Conservation (phyloP, 495 filamentous ascomycete species). For the Bacidia gigantensis region DNA sequence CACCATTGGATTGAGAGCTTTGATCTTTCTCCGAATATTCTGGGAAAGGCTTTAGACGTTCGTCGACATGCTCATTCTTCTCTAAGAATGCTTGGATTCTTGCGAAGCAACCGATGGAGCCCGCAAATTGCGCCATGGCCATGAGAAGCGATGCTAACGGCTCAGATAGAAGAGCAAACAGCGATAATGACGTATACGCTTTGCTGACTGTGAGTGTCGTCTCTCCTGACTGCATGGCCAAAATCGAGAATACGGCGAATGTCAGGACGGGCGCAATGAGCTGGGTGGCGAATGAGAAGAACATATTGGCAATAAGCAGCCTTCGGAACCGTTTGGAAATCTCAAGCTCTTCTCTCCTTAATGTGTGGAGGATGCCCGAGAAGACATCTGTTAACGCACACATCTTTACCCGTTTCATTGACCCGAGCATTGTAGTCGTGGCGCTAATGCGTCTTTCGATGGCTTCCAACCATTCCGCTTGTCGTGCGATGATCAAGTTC, state of each 20-base stretch:
- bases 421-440: constrained; percentile 37
- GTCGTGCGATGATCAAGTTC: constrained; percentile 32
- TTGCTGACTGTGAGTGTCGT: constrained; percentile 34
- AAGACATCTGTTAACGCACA: constrained; percentile 37
- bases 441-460: constrained; percentile 39
- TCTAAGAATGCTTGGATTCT: constrained; percentile 47
- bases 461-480: constrained; percentile 37
- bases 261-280: constrained; percentile 39
- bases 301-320: constrained; percentile 41
- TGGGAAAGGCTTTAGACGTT: constrained; percentile 18
- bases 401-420: constrained; percentile 53
- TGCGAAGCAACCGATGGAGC: constrained; percentile 41
- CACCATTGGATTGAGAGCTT: constrained; percentile 6
- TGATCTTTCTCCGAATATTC: constrained; percentile 17
- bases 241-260: constrained; percentile 36
- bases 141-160: constrained; percentile 45
- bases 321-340: constrained; percentile 43
- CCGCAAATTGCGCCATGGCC: constrained; percentile 37
- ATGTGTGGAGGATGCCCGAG: constrained; percentile 28
- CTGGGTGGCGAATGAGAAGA: constrained; percentile 28
- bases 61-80: constrained; percentile 27
- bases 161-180: constrained; percentile 43
- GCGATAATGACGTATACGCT: constrained; percentile 46
- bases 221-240: constrained; percentile 31
- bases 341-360: constrained; percentile 43